Percentiles rank a stretch among this genome's conserved stretches.
Conservation (phyloP, 2,329 filamentous ascomycete genomes). For the Epichloe bromicola region DNA sequence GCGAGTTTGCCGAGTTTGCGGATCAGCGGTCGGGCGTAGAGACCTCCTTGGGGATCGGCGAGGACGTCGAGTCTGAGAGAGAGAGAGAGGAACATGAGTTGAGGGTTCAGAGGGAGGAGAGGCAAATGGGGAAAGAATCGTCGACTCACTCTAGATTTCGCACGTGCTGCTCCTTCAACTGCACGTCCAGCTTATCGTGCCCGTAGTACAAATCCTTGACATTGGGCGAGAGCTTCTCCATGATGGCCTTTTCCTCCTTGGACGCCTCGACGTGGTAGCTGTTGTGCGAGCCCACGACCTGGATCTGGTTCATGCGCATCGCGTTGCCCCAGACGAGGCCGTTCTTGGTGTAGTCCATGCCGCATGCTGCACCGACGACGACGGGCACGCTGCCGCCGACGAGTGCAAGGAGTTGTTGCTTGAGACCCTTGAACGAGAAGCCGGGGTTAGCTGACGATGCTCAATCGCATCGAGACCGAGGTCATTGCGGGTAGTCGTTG, state of each 20-base stretch:
- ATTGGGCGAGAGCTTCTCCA: constrained; percentile 23
- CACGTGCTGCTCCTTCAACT: constrained; percentile 31
- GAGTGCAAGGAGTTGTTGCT: not conserved
- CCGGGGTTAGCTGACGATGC: too few relatives aligned
- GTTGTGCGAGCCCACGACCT: constrained; percentile 38
- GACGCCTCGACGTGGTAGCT: constrained; percentile 35
- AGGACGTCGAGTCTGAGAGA: constrained; percentile 26
- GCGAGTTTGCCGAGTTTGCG: constrained; percentile 26
- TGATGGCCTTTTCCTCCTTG: constrained; percentile 25
- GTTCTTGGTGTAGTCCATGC: constrained; percentile 13
- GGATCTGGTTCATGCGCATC: constrained; percentile 37
- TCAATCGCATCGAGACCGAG: too few relatives aligned
- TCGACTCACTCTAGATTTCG: constrained; percentile 27
- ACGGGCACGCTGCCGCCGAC: not conserved
- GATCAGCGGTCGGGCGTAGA: constrained; percentile 32
- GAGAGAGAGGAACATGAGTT: not conserved
- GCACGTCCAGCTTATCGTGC: constrained; percentile 29
- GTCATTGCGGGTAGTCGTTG: too few relatives aligned
- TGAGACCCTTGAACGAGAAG: not conserved
- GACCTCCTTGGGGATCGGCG: constrained; percentile 33
- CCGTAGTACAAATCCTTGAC: constrained; percentile 33
- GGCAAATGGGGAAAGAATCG: not conserved
- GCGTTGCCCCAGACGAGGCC: constrained; percentile 18
- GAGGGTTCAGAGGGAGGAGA: not conserved
- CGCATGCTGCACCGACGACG: not conserved